Evolutionary conservation across 345 rosid species (phyloP), one percentile per base, ranked within the genome.

Genomic region (Ailanthus altissimus): DNA sequence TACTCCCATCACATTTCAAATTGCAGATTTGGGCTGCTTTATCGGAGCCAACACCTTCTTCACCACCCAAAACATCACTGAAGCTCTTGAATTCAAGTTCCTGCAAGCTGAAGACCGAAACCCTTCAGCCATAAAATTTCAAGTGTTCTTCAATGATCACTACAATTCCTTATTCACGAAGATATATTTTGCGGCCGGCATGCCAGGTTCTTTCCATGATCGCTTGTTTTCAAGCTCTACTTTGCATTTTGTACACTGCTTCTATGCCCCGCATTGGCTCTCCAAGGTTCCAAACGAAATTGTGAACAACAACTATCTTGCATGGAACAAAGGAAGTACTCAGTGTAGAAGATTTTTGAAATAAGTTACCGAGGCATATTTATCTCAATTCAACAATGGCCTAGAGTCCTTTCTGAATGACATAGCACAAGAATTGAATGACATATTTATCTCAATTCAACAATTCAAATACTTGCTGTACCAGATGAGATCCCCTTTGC

Each of bases 161-260:
- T n/a, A n/a, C n/a, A n/a, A n/a, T n/a, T n/a, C n/a, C n/a, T n/a
- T n/a, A n/a, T n/a, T n/a, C n/a, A n/a, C n/a, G n/a, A n/a, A n/a
- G n/a, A n/a, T n/a, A n/a, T n/a, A n/a, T 82, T 82, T 70, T 47
- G 74, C 81, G 0, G 64, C 74, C n/a, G n/a, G n/a, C n/a, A n/a
- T n/a, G n/a, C n/a, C n/a, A n/a, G n/a, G n/a, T n/a, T n/a, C n/a
- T n/a, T n/a, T n/a, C n/a, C n/a, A n/a, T n/a, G n/a, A n/a, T n/a
- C n/a, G n/a, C n/a, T n/a, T n/a, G n/a, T n/a, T n/a, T n/a, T n/a
- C n/a, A n/a, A n/a, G n/a, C n/a, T n/a, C n/a, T n/a, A n/a, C n/a
- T n/a, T n/a, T n/a, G n/a, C 90, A 89, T 50, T 25, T 86, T 10
- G 88, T 67, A 6, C 78, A 85, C 53, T 73, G 77, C 71, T 80